phyloP scores from a whole-genome alignment of 306 rosid species.

The Chamaecrista fasciculata region DNA sequence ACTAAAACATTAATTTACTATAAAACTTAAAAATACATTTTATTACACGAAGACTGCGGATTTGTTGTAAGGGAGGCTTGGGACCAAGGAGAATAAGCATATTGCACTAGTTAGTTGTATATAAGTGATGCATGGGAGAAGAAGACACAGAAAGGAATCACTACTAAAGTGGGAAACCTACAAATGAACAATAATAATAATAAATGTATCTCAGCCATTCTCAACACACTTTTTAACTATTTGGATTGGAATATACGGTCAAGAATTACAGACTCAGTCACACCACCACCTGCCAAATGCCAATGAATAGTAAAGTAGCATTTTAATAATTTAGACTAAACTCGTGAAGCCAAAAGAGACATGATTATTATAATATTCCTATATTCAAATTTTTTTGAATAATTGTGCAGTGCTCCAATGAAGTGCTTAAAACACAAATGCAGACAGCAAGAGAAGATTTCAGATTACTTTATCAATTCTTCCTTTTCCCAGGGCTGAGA shows the following conservation, averaged over 20 bases:
- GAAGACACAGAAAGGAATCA: too few species aligned
- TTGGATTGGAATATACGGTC: slow-evolving; percentile 3
- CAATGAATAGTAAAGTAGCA: slow-evolving; percentile 1
- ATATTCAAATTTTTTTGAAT: neutral
- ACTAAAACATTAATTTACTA: too few species aligned
- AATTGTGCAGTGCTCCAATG: neutral
- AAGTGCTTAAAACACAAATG: neutral
- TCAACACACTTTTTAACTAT: slow-evolving; percentile 4
- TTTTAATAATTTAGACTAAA: neutral
- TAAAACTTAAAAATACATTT: too few species aligned
- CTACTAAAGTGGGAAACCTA: too few species aligned
- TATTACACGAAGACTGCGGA: too few species aligned
- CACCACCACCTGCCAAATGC: neutral
- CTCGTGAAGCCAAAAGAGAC: neutral
- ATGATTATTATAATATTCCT: neutral
- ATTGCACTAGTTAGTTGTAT: neutral
- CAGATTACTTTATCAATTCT: neutral
- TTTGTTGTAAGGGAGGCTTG: too few species aligned
- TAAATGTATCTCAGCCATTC: slow-evolving; percentile 6
- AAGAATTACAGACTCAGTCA: slow-evolving; percentile 6
- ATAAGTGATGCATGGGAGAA: slow-evolving; percentile 23
- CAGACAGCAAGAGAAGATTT: neutral
- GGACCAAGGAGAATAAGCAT: slow-evolving; percentile 32
- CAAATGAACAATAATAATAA: neutral
- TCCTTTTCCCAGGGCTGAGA: neutral